Conservation (phyloP, 2,329 filamentous ascomycete genomes). For the Aspergillus sp. region DNA sequence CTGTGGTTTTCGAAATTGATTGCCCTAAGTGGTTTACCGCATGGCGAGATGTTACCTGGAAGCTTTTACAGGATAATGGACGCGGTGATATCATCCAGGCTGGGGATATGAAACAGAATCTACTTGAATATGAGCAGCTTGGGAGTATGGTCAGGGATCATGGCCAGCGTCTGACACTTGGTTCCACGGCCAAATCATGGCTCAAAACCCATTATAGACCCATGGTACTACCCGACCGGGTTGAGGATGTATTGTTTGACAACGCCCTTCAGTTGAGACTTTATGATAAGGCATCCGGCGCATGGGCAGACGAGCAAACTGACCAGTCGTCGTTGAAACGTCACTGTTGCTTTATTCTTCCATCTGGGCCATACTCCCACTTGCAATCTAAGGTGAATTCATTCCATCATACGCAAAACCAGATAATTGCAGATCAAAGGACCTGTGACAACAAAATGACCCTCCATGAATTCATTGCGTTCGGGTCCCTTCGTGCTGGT, state of each 20-base stretch:
- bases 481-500: conserved; percentile 34
- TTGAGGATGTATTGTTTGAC: conserved; percentile 35
- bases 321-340: conserved; percentile 7
- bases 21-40: conserved; percentile 34
- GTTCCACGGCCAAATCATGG: conserved; percentile 12
- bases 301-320: conserved; percentile 13
- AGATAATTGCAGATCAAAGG: conserved; percentile 44
- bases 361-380: conserved; percentile 3
- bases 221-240: conserved; percentile 4
- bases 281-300: conserved; percentile 24
- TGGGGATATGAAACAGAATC: conserved; percentile 3
- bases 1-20: conserved; percentile 49
- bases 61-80: conserved; percentile 39
- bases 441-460: conserved; percentile 28
- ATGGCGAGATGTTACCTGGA: conserved; percentile 48
- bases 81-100: not conserved
- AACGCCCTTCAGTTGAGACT: conserved; percentile 42
- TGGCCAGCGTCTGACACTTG: conserved; percentile 6
- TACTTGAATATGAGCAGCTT: conserved; percentile 5
- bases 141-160: not conserved
- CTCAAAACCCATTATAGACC: conserved; percentile 13
- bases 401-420: conserved; percentile 36
- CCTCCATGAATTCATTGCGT: conserved; percentile 50
- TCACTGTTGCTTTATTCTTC: conserved; percentile 1
- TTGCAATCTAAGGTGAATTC: not conserved